These are phyloP conservation scores for Ophiostoma quercus DNA, from an alignment of 2,329 filamentous ascomycete genomes.

Conservation along the genomic window DNA sequence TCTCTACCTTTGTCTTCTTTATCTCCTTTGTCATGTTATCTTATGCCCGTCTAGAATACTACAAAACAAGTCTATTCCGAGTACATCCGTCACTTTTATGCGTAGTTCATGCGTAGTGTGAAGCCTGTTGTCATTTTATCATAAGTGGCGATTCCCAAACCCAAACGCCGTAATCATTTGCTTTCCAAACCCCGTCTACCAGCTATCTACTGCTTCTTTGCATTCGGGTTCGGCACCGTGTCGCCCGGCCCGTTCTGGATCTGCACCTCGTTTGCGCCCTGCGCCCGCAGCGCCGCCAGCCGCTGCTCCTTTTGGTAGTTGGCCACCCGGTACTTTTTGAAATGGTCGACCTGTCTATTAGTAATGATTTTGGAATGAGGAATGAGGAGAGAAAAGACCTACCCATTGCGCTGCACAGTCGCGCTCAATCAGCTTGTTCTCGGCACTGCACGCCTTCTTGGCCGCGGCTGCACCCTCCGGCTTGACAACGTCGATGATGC, in stretches of 20 bases:
- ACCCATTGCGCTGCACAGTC: slow-evolving; percentile 92
- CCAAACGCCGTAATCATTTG: slow-evolving; percentile 3
- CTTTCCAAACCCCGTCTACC: neutral
- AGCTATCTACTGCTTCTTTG: neutral
- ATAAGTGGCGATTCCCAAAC: neutral
- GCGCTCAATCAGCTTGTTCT: slow-evolving; percentile 61
- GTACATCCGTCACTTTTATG: neutral
- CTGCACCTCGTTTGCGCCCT: slow-evolving; percentile 61
- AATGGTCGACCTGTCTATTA: slow-evolving; percentile 73
- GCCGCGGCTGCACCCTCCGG: slow-evolving; percentile 40
- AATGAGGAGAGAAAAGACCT: slow-evolving; percentile 35
- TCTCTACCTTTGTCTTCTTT: slow-evolving; percentile 3
- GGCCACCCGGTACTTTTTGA: slow-evolving; percentile 93
- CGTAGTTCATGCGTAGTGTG: neutral
- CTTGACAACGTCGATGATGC: slow-evolving; percentile 65
- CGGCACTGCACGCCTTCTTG: slow-evolving; percentile 38
- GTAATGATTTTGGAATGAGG: neutral
- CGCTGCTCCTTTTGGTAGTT: slow-evolving; percentile 81
- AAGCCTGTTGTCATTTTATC: neutral
- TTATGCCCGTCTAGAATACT: neutral
- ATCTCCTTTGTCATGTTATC: slow-evolving; percentile 12
- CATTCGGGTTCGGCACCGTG: slow-evolving; percentile 19
- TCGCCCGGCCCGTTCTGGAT: slow-evolving; percentile 29
- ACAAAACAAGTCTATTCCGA: slow-evolving; percentile 7
- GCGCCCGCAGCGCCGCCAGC: slow-evolving; percentile 65